Conservation (phyloP, 108 stramenopile species). For the Skeletonema marinoi region DNA sequence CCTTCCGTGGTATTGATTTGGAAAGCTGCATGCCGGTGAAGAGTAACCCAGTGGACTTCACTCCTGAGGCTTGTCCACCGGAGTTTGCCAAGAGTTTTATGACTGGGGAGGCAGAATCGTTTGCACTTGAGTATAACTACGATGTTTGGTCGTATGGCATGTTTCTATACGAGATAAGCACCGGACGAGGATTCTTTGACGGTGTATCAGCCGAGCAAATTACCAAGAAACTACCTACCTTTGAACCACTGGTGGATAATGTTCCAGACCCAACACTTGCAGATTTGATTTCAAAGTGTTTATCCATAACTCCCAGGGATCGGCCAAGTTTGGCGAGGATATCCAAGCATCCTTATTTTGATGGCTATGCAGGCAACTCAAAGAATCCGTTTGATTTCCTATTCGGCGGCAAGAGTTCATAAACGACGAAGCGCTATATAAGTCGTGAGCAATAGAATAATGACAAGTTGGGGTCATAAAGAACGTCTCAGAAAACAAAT, state of each 20-base stretch:
- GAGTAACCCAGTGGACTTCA: slow-evolving; percentile 85
- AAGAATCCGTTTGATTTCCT: slow-evolving; percentile 46
- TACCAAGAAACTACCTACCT: slow-evolving; percentile 63
- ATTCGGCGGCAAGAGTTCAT: slow-evolving; percentile 5
- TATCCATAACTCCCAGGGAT: slow-evolving; percentile 56
- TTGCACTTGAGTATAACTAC: slow-evolving; percentile 72
- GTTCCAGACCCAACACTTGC: slow-evolving; percentile 56
- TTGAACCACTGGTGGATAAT: slow-evolving; percentile 47
- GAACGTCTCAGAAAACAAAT: not conserved
- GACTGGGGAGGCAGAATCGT: slow-evolving; percentile 72
- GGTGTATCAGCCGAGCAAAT: slow-evolving; percentile 68
- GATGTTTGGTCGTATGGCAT: slow-evolving; percentile 89
- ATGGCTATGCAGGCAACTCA: slow-evolving; percentile 15
- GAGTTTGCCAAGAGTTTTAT: slow-evolving; percentile 84
- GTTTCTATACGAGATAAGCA: slow-evolving; percentile 81
- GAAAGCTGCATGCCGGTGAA: slow-evolving; percentile 81
- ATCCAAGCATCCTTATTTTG: slow-evolving; percentile 83
- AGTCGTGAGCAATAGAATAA: not conserved
- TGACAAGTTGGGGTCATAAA: not conserved
- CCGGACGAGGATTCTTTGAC: slow-evolving; percentile 78
- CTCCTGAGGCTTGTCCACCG: slow-evolving; percentile 90
- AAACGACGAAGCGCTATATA: not conserved
- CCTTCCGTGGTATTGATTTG: slow-evolving; percentile 77
- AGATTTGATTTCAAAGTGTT: slow-evolving; percentile 71
- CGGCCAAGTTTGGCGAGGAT: slow-evolving; percentile 70